Evolutionary conservation across 2,329 filamentous ascomycete genomes (phyloP), one percentile per base, ranked within the genome.

Genomic region (Juglanconis oblonga): DNA sequence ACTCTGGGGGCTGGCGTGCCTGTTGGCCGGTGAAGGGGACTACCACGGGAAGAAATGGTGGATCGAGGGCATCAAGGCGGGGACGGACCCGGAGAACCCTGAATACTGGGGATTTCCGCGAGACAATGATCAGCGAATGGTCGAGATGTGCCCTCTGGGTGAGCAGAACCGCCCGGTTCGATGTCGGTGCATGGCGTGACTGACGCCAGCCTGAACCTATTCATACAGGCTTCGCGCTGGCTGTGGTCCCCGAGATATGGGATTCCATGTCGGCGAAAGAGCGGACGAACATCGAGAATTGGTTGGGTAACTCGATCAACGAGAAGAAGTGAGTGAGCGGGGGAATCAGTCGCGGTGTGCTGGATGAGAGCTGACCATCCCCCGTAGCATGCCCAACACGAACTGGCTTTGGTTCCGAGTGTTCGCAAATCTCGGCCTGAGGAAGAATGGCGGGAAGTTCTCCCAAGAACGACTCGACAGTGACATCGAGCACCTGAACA

Each of bases 401-500:
- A 82, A 81, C 64, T 87, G 88, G 88, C 80, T 93, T 4, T 94
- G 90, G 90, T 94, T 94, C 70, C 85, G 90, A 44, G 89, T 94
- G 5, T 94, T 94, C 69, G 90, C 90, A 44, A 94, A 94, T 66
- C 80, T 94, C 1, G 90, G 90, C 0, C 73, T 93, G 38, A 88
- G 89, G 70, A 89, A 87, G 66, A 91, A 92, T 66, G 87, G 88
- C 1, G 89, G 87, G 0, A 82, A 82, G 52, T 91, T 87, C 74
- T 90, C 87, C 0, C 84, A 88, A 64, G 81, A 86, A 49, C 81
- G 87, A 29, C 81, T 93, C 29, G 87, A 91, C 59, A 84, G 84
- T 24, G 90, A 93, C 70, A 90, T 94, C 69, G 82, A 88, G 66
- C 89, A 92, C 66, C 79, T 94, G 9, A 86, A 93, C 67, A 91